These are phyloP conservation scores for Torulaspora pretoriensis DNA, from an alignment of 1,139 yeast genomes.

Conservation along the genomic window DNA sequence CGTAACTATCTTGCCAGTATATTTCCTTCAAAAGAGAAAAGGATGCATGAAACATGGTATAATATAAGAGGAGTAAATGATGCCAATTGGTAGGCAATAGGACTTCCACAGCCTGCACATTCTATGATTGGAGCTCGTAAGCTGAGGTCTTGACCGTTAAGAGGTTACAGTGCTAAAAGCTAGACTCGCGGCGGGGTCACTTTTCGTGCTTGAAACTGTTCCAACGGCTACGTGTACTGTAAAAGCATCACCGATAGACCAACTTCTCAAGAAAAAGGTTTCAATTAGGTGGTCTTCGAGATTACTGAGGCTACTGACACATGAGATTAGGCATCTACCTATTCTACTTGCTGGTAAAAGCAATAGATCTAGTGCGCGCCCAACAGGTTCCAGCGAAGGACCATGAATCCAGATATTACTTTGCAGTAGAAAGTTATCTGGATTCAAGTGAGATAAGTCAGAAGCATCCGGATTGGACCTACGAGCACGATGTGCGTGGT, in stretches of 20 bases:
- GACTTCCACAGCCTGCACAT: too few species aligned
- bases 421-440: conserved; percentile 48
- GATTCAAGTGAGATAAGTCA: conserved; percentile 37
- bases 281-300: background rate
- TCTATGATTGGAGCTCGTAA: too few species aligned
- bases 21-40: too few species aligned
- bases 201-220: background rate
- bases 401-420: conserved; percentile 43
- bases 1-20: too few species aligned
- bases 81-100: too few species aligned
- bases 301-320: background rate
- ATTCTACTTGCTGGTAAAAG: conserved; percentile 5
- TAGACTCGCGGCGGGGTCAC: background rate
- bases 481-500: conserved; percentile 58
- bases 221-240: background rate
- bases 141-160: too few species aligned
- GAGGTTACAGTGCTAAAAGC: background rate
- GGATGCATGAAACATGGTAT: too few species aligned
- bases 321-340: conserved; percentile 9
- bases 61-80: too few species aligned
- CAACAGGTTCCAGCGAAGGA: conserved; percentile 37
- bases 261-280: background rate
- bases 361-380: conserved; percentile 5
- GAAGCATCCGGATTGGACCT: conserved; percentile 43
- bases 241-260: background rate